These are phyloP conservation scores for Fusarium sp. DNA, from an alignment of 2,329 filamentous ascomycete species.

Conservation along the genomic window DNA sequence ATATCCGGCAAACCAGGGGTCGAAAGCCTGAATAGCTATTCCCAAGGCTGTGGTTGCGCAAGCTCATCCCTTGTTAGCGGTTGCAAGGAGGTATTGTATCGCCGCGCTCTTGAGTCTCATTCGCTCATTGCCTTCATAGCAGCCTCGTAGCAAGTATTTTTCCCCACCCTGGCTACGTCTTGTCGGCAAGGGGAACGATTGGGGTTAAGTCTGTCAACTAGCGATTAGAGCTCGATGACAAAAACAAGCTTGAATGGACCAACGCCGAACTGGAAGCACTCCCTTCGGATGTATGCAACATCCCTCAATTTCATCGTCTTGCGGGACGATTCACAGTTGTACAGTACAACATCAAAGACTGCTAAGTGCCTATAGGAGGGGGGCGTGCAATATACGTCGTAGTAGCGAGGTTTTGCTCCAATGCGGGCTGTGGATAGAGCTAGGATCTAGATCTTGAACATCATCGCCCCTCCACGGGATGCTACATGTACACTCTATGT, in stretches of 20 bases:
- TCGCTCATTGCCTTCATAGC: neutral
- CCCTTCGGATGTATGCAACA: conserved; percentile 25
- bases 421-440: conserved; percentile 25
- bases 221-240: conserved; percentile 5
- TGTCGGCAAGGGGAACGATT: conserved; percentile 1
- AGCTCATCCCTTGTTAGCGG: conserved; percentile 30
- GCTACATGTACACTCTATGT: conserved; percentile 34
- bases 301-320: conserved; percentile 20
- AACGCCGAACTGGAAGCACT: conserved; percentile 46
- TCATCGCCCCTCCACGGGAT: conserved; percentile 38
- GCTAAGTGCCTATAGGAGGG: conserved; percentile 8
- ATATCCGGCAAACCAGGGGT: conserved; percentile 37
- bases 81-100: conserved; percentile 28
- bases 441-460: conserved; percentile 43
- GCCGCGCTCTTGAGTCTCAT: neutral
- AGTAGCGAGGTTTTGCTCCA: conserved; percentile 21
- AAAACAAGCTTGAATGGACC: conserved; percentile 5
- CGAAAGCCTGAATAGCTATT: conserved; percentile 7
- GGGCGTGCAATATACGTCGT: conserved; percentile 12
- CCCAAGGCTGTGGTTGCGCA: conserved; percentile 33
- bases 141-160: neutral
- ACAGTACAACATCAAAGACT: conserved; percentile 21
- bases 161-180: neutral
- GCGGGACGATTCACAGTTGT: conserved; percentile 21
- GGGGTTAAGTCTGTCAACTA: neutral